These are phyloP conservation scores for Ilyonectria robusta DNA, from an alignment of 2,329 filamentous ascomycete species.

Conservation along the genomic window DNA sequence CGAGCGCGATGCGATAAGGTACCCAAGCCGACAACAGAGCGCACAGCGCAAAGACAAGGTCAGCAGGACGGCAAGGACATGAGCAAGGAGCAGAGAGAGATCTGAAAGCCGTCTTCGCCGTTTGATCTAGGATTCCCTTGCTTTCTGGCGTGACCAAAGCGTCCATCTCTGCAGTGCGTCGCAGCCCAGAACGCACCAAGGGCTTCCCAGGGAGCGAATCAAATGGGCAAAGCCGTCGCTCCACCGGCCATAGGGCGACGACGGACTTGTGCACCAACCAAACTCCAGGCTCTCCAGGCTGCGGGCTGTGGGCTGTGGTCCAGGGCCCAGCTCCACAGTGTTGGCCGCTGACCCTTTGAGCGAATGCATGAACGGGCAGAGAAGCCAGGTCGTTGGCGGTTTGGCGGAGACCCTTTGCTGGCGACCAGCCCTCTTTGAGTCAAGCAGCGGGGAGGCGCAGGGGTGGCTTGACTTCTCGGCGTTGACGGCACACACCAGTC, in stretches of 20 bases:
- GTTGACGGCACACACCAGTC: slow-evolving; percentile 2
- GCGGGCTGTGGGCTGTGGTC: not conserved
- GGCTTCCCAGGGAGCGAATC: not conserved
- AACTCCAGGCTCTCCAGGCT: not conserved
- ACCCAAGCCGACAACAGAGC: not conserved
- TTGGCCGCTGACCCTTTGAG: slow-evolving; percentile 1
- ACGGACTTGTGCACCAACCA: slow-evolving; percentile 19
- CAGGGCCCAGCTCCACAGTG: not conserved
- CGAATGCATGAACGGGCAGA: slow-evolving; percentile 26
- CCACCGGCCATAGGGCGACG: slow-evolving; percentile 18
- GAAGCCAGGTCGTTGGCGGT: not conserved
- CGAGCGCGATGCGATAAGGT: not conserved
- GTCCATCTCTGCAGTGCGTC: slow-evolving; percentile 2
- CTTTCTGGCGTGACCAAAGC: not conserved
- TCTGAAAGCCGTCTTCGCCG: slow-evolving; percentile 8
- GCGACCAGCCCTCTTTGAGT: not conserved
- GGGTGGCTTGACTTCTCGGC: slow-evolving; percentile 6
- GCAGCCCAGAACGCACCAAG: not conserved
- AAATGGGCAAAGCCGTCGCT: not conserved
- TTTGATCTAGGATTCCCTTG: slow-evolving; percentile 21
- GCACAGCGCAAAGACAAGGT: not conserved
- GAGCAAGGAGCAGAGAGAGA: slow-evolving; percentile 10
- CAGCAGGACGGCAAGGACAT: not conserved
- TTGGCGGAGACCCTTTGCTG: slow-evolving; percentile 5
- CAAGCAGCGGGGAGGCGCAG: slow-evolving; percentile 5